Evolutionary conservation across 2,329 filamentous ascomycete genomes (phyloP), one percentile per base, ranked within the genome.

Genomic region (Emergomyces pasteurianus): DNA sequence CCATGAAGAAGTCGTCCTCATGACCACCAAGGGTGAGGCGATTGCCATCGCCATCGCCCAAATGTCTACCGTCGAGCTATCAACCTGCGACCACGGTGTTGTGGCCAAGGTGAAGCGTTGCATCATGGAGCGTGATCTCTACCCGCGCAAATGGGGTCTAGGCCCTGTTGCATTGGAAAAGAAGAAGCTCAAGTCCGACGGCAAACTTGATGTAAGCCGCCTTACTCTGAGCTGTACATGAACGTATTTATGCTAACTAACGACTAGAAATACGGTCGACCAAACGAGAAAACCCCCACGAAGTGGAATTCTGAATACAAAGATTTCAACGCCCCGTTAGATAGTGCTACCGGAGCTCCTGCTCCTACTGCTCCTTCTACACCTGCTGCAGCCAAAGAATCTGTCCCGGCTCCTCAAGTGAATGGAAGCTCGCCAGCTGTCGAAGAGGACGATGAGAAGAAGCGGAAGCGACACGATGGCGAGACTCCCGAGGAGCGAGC

Each of bases 41-140:
- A 96, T 99, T 71, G 94, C 94, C 62, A 84, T 99, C 64, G 94
- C 89, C 70, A 95, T 96, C 70, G 91, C 94, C 21, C 90, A 95
- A 76, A 99, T 99, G 94, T 96, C 91, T 46, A 95, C 92, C 2
- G 91, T 96, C 56, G 94, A 97, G 79, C 89, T 99, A 77, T 90
- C 90, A 36, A 92, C 91, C 40, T 97, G 94, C 77, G 92, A 97
- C 73, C 94, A 99, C 77, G 94, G 94, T 69, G 91, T 96, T 62
- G 92, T 97, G 62, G 94, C 94, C 69, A 97, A 96, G 83, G 90
- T 99, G 74, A 99, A 99, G 87, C 88, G 94, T 70, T 96, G 92
- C 78, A 99, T 99, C 77, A 99, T 99, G 94, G 94, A 99, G 83
- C 89, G 94, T 70, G 94, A 97, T 74, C 83, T 97, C 62, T 99